Evolutionary conservation across 176 grass and related monocot genomes (phyloP).

Genomic region (Aechmea fasciata): DNA sequence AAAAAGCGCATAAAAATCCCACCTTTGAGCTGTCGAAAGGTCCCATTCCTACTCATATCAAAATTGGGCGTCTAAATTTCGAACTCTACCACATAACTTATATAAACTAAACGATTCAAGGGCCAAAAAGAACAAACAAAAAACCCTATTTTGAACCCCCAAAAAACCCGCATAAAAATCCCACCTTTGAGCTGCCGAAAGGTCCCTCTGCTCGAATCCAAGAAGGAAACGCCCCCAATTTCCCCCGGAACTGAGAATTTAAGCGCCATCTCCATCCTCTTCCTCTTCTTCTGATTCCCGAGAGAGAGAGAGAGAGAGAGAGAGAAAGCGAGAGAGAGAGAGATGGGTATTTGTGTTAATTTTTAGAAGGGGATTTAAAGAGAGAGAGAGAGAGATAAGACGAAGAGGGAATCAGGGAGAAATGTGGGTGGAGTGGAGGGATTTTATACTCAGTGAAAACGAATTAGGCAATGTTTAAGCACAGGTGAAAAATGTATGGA

Average conservation of each 20-base stretch:
- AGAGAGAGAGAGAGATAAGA: constrained; percentile 40
- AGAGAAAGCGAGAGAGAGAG: constrained; percentile 4
- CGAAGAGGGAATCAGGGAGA: constrained; percentile 32
- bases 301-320: neutral
- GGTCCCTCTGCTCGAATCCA: constrained; percentile 40
- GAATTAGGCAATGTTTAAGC: no score
- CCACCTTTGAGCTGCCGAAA: constrained; percentile 53
- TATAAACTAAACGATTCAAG: neutral
- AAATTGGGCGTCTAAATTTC: neutral
- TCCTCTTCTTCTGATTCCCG: neutral
- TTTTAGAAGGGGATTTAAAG: constrained; percentile 9
- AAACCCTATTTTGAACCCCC: neutral
- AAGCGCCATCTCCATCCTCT: constrained; percentile 42
- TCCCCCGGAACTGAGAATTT: constrained; percentile 47
- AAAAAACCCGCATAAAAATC: constrained; percentile 11
- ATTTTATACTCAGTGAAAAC: constrained; percentile 5
- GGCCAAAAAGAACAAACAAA: neutral
- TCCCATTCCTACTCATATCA: neutral
- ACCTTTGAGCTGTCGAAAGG: neutral
- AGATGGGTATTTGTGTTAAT: neutral
- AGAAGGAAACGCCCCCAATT: constrained; percentile 38
- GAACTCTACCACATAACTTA: neutral
- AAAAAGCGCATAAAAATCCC: no score
- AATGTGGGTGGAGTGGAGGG: constrained; percentile 9
- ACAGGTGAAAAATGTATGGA: no score